phyloP scores from a whole-genome alignment of 2,329 filamentous ascomycete species.

The Pyrenophora tritici-repentis region DNA sequence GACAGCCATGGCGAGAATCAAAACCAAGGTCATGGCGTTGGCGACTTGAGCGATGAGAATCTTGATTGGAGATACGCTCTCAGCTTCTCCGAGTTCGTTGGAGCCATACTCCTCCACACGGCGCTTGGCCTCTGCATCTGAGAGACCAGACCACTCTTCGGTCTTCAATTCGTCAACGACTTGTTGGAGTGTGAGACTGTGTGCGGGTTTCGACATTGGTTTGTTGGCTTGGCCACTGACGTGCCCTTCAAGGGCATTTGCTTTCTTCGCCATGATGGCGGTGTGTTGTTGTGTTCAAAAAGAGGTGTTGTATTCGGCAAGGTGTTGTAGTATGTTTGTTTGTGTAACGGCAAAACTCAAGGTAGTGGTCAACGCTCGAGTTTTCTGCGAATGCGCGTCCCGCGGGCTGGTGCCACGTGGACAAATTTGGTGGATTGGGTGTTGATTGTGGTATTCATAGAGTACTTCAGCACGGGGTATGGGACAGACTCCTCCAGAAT shows the following conservation, averaged over 20 bases:
- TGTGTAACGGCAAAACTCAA: background rate
- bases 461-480: slow-evolving; percentile 35
- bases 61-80: slow-evolving; percentile 70
- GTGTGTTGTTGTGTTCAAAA: background rate
- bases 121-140: slow-evolving; percentile 62
- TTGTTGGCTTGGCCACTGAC: slow-evolving; percentile 51
- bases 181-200: slow-evolving; percentile 60
- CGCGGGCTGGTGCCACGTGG: slow-evolving; percentile 21
- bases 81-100: slow-evolving; percentile 73
- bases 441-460: slow-evolving; percentile 28
- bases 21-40: slow-evolving; percentile 77
- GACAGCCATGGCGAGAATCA: slow-evolving; percentile 56
- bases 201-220: slow-evolving; percentile 65
- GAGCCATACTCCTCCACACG: slow-evolving; percentile 65
- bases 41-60: slow-evolving; percentile 74
- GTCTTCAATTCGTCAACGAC: slow-evolving; percentile 63
- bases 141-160: slow-evolving; percentile 69
- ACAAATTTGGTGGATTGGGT: slow-evolving; percentile 25
- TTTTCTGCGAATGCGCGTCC: slow-evolving; percentile 29
- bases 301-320: background rate
- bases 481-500: slow-evolving; percentile 37
- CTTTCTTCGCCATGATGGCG: slow-evolving; percentile 29
- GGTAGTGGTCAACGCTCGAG: slow-evolving; percentile 11
- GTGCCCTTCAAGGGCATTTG: slow-evolving; percentile 31
- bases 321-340: background rate